Evolutionary conservation across 768 basidiomycete species (phyloP), one percentile per base, ranked within the genome.

Genomic region (Trametes sanguinea): DNA sequence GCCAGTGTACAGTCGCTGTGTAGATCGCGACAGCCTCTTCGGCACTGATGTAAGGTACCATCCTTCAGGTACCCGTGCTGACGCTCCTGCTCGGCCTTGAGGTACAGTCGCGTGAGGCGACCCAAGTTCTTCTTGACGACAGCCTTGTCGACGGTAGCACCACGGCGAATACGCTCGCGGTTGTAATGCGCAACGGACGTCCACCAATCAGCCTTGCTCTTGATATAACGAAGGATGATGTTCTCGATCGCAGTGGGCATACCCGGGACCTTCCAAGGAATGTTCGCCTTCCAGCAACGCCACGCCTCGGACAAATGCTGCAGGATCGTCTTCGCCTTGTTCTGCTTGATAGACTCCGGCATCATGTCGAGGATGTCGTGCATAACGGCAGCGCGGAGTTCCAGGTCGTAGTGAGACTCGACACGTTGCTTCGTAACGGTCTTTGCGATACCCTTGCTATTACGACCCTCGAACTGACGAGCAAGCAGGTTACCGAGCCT

Each of bases 361-460:
- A 98, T 98, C 96, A 98, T 98, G 79, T 98, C 96, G 68, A 99
- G 81, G 68, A 99, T 98, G 75, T 99, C 96, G 77, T 98, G 96
- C 97, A 99, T 98, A 69, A 99, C 96, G 50, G 97, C 95, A 0
- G 97, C 97, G 56, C 97, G 89, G 46, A 99, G 79, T 73, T 99
- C 97, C 39, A 99, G 82, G 74, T 99, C 97, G 69, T 95, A 98
- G 74, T 99, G 97, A 8, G 95, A 97, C 76, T 99, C 97, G 13
- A 98, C 97, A 70, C 96, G 88, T 77, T 99, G 97, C 77, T 99
- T 99, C 29, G 97, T 99, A 27, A 99, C 96, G 0, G 96, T 98
- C 80, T 97, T 97, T 1, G 96, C 96, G 62, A 95, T 85, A 54
- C 95, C 95, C 76, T 95, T 95, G 76, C 89, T 92, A 75, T 98